These are phyloP conservation scores for Thelephora aurantiotincta DNA, from an alignment of 768 basidiomycete species.

Conservation along the genomic window DNA sequence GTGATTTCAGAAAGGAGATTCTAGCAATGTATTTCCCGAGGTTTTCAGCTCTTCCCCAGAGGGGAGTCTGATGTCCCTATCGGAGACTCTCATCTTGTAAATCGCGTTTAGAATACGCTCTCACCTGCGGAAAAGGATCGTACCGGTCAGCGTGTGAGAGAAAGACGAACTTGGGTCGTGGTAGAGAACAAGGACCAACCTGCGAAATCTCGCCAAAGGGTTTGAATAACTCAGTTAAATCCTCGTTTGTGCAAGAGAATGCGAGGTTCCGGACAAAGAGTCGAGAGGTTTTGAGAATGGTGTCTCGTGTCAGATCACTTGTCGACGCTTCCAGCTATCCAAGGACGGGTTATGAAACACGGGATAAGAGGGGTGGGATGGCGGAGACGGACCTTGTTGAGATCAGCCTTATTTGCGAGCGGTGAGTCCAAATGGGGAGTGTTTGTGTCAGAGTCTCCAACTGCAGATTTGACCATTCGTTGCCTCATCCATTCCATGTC, in stretches of 20 bases:
- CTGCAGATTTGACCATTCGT: conserved; percentile 26
- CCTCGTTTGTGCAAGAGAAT: conserved; percentile 65
- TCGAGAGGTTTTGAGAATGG: conserved; percentile 61
- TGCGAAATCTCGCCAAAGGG: conserved; percentile 63
- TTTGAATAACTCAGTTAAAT: conserved; percentile 49
- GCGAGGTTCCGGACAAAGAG: conserved; percentile 94
- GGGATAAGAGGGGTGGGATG: too few relatives aligned
- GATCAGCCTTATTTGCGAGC: too few relatives aligned
- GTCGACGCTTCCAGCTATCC: neutral
- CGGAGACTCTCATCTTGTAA: conserved; percentile 28
- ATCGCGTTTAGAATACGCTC: neutral
- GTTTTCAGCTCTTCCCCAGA: conserved; percentile 23
- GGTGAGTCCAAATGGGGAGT: too few relatives aligned
- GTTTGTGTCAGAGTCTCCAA: too few relatives aligned
- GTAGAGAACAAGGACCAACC: conserved; percentile 29
- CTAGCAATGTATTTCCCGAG: conserved; percentile 49
- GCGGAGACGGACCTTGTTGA: too few relatives aligned
- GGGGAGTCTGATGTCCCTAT: conserved; percentile 47
- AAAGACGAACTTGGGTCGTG: neutral
- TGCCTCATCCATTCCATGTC: conserved; percentile 68
- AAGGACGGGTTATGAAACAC: neutral
- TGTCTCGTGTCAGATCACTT: conserved; percentile 22
- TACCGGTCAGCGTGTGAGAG: neutral
- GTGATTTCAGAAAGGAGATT: conserved; percentile 19
- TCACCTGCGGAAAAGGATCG: neutral